Percentiles rank a stretch among this genome's conserved stretches.
Evolutionary conservation across 2,329 filamentous ascomycete genomes (phyloP).

Genomic region (Colletotrichum spaethianum): DNA sequence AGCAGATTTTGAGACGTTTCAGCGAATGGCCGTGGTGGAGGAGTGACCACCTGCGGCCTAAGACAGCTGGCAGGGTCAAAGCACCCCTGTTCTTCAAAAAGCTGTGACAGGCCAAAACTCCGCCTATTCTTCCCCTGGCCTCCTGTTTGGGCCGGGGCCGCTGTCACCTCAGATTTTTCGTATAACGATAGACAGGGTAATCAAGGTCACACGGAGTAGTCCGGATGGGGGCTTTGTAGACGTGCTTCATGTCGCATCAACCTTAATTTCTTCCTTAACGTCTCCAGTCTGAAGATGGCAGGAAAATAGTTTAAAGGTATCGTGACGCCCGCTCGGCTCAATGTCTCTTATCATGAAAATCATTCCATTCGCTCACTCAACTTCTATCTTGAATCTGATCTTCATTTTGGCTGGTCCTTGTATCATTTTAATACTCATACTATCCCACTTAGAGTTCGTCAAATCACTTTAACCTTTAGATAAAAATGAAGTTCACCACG

Average conservation of each 20-base stretch:
- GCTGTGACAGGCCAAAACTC: constrained; percentile 26
- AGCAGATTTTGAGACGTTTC: constrained; percentile 38
- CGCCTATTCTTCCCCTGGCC: constrained; percentile 20
- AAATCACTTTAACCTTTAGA: neutral
- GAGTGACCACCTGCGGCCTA: neutral
- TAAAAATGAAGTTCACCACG: constrained; percentile 44
- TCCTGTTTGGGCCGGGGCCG: constrained; percentile 34
- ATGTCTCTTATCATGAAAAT: neutral
- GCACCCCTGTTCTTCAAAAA: neutral
- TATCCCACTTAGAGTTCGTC: neutral
- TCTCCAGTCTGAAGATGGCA: neutral
- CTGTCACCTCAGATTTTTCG: neutral
- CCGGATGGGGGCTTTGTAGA: constrained; percentile 19
- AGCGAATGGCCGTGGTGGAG: constrained; percentile 33
- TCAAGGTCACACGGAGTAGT: constrained; percentile 23
- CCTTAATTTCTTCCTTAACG: constrained; percentile 15
- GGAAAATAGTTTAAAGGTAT: constrained; percentile 6
- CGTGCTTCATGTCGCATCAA: constrained; percentile 30
- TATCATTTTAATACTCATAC: constrained; percentile 5
- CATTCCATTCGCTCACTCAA: constrained; percentile 24
- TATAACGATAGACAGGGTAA: neutral
- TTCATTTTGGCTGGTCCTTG: constrained; percentile 33
- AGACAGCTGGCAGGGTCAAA: neutral
- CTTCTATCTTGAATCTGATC: constrained; percentile 22
- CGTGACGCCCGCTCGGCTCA: neutral